phyloP scores from a whole-genome alignment of 2,329 filamentous ascomycete genomes.

The Stemphylium vesicarium region DNA sequence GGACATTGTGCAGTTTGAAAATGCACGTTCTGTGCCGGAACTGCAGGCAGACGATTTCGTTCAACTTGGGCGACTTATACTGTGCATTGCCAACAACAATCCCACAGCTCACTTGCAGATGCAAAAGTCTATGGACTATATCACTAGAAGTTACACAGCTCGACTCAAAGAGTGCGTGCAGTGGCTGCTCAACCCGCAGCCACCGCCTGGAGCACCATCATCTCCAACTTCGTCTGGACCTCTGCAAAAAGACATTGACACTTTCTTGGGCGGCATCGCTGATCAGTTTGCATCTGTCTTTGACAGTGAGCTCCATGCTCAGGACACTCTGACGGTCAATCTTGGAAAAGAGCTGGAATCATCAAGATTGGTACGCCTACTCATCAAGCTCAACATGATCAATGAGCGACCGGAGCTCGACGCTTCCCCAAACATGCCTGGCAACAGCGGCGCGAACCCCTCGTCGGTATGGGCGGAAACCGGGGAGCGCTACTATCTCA shows the following conservation, averaged over 20 bases:
- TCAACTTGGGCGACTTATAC: slow-evolving; percentile 81
- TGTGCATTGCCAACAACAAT: slow-evolving; percentile 79
- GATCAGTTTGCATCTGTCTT: slow-evolving; percentile 76
- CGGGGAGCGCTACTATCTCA: slow-evolving; percentile 89
- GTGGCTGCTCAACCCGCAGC: slow-evolving; percentile 75
- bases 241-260: slow-evolving; percentile 74
- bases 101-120: slow-evolving; percentile 66
- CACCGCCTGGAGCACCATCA: slow-evolving; percentile 33
- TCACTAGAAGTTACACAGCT: slow-evolving; percentile 76
- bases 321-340: slow-evolving; percentile 75
- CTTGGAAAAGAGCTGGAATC: slow-evolving; percentile 88
- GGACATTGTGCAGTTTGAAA: slow-evolving; percentile 86
- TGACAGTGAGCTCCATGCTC: slow-evolving; percentile 78
- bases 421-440: slow-evolving; percentile 61
- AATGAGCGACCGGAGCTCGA: slow-evolving; percentile 90
- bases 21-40: slow-evolving; percentile 70
- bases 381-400: slow-evolving; percentile 84
- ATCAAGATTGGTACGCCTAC: slow-evolving; percentile 77
- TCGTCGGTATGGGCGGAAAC: slow-evolving; percentile 80
- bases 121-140: slow-evolving; percentile 74
- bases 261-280: slow-evolving; percentile 79
- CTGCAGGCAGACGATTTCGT: slow-evolving; percentile 87
- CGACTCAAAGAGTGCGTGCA: slow-evolving; percentile 79
- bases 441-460: slow-evolving; percentile 35
- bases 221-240: slow-evolving; percentile 34